Evolutionary conservation across 306 rosid genomes (phyloP).

Genomic region (Heteromeles arbutifolia): DNA sequence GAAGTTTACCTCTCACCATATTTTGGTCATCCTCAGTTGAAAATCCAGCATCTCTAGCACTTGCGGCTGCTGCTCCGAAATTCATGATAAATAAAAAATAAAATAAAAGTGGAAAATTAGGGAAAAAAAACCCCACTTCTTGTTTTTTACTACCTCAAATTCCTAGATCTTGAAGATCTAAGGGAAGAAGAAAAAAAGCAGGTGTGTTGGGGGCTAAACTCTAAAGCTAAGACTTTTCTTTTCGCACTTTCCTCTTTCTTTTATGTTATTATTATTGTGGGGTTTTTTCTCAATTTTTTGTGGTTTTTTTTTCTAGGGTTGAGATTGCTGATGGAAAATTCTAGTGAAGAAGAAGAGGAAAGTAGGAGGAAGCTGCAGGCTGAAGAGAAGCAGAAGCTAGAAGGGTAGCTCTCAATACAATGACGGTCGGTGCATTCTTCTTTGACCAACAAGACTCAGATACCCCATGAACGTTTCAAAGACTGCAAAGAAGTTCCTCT

Average conservation of each 20-base stretch:
- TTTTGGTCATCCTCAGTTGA: neutral
- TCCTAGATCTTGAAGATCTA: conserved; percentile 21
- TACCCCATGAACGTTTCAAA: conserved; percentile 37
- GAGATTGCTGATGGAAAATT: conserved; percentile 4
- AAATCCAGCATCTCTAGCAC: conserved; percentile 7
- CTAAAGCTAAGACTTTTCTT: neutral
- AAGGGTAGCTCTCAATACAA: conserved; percentile 26
- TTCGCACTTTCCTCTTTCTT: neutral
- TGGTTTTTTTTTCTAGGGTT: conserved; percentile 9
- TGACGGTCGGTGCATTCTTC: conserved; percentile 32
- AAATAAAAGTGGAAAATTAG: neutral
- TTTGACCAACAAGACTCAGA: conserved; percentile 28
- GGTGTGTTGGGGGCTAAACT: neutral
- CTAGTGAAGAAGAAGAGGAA: neutral
- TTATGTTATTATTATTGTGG: neutral
- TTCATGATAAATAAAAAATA: conserved; percentile 17
- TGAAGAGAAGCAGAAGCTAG: neutral
- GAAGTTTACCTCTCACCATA: conserved; percentile 10
- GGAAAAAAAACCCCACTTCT: neutral
- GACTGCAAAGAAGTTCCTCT: conserved; percentile 13
- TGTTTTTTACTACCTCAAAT: neutral
- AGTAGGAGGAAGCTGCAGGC: neutral
- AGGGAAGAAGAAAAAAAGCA: neutral
- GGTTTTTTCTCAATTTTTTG: neutral
- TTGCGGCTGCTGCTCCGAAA: conserved; percentile 11